Percentiles rank a stretch among this genome's conserved stretches.
Evolutionary conservation across 441 rosid species (phyloP).

Genomic region (Manihot esculenta): DNA sequence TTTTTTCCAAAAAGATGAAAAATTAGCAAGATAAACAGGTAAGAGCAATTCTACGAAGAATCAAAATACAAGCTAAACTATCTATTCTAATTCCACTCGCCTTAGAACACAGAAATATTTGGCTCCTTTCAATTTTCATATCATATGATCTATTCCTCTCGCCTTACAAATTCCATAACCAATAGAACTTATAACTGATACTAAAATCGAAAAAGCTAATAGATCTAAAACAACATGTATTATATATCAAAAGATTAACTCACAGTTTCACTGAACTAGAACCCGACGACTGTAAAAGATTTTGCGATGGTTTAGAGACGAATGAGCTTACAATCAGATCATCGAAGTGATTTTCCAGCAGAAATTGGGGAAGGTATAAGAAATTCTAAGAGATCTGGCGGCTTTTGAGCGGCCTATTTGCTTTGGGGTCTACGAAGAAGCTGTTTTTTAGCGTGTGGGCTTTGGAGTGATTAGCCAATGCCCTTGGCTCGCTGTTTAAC

Average conservation of each 20-base stretch:
- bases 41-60: neutral
- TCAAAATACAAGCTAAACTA: neutral
- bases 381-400: neutral
- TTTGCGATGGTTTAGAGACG: neutral
- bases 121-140: neutral
- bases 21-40: neutral
- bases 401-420: neutral
- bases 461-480: neutral
- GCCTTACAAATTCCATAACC: neutral
- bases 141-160: neutral
- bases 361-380: neutral
- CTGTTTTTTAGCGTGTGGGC: neutral
- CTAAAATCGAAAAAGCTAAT: neutral
- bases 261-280: neutral
- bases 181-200: neutral
- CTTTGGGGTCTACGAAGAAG: constrained; percentile 3
- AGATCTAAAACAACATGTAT: neutral
- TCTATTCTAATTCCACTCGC: neutral
- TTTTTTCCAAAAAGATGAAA: no score
- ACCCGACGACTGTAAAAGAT: neutral
- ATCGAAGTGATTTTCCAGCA: neutral
- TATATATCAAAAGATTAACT: neutral
- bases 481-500: neutral
- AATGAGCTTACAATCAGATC: neutral
- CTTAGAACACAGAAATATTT: neutral